Evolutionary conservation across 2,329 filamentous ascomycete genomes (phyloP), one percentile per base, ranked within the genome.

Genomic region (Aspergillus versicolor): DNA sequence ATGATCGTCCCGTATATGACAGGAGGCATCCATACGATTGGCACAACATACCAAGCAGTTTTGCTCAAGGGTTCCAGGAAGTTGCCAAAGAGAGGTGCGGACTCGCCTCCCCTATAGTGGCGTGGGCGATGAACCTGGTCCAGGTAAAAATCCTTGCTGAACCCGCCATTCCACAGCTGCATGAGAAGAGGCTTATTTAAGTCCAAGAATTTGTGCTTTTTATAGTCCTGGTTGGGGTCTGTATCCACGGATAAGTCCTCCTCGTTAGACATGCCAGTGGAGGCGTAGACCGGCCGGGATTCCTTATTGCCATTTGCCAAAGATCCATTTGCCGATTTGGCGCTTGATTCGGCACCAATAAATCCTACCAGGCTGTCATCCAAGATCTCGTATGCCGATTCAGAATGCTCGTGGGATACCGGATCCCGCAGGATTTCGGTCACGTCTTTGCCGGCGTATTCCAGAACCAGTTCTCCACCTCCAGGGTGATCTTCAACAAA

Each of bases 21-120:
- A 17, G 81, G 83, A n/a, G 94, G 94, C 42, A 94, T 72, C 94
- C 94, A 99, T 2, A 96, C 59, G 0, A 81, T 81, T 3, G 94
- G 94, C 11, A 99, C 82, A 44, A 96, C 74, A 86, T 88, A 99
- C 94, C 94, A 99, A 1, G 94, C 85, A 2, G 94, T 99, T 81
- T 92, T 89, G 74, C 88, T 92, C 58, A 99, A 79, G n/a, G 94
- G 94, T 77, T 99, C 94, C n/a, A 99, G 81, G 73, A 99, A 96
- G 77, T 99, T 97, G 59, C 94, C 94, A 75, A 99, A 99, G 22
- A 99, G 78, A 19, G 94, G 94, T 38, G 94, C 94, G 6, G 92
- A 97, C 61, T 87, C 86, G 57, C 94, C 94, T 63, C 93, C 93
- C 72, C 88, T 95, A 82, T 97, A 99, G 75, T 99, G 93, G 58